Percentiles rank a stretch among this genome's conserved stretches.
These are phyloP conservation scores for Pterothamnion heteromorphum DNA, from an alignment of 31 red algal genomes.

Conservation along the genomic window DNA sequence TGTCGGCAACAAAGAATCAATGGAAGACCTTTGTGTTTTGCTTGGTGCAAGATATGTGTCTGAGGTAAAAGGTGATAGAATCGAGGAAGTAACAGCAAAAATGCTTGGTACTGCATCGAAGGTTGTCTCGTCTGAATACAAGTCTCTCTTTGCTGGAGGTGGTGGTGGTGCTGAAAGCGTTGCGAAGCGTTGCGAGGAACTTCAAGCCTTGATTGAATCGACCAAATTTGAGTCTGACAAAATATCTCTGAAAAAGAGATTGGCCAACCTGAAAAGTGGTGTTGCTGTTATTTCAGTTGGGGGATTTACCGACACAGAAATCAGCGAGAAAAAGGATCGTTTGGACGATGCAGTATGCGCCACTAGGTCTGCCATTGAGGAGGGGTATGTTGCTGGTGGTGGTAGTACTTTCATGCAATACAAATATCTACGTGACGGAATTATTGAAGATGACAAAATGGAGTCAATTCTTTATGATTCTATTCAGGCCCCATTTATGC, in stretches of 20 bases:
- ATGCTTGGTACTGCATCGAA: constrained; percentile 86
- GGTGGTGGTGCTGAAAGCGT: constrained; percentile 61
- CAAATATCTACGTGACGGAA: constrained; percentile 59
- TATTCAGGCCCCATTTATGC: constrained; percentile 71
- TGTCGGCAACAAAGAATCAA: constrained; percentile 85
- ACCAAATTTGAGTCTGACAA: constrained; percentile 92
- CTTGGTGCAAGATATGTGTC: constrained; percentile 72
- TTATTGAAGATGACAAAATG: constrained; percentile 83
- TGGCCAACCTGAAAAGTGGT: constrained; percentile 87
- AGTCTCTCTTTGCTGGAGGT: constrained; percentile 85
- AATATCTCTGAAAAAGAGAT: constrained; percentile 87
- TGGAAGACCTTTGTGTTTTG: constrained; percentile 85
- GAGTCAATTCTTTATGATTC: constrained; percentile 91
- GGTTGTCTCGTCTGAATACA: constrained; percentile 85
- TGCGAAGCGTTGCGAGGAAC: constrained; percentile 74
- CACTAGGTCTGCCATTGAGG: constrained; percentile 92
- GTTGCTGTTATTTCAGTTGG: constrained; percentile 97
- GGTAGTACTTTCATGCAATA: constrained; percentile 77
- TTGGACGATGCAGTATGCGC: constrained; percentile 91
- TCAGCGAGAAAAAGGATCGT: constrained; percentile 85
- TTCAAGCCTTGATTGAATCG: constrained; percentile 70
- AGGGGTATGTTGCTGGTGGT: constrained; percentile 98
- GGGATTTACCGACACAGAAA: constrained; percentile 81
- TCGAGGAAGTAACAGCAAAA: constrained; percentile 80
- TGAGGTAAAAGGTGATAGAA: constrained; percentile 75